Conservation (phyloP, 192 early-diverging fungal genomes). For the Coemansia sp. region DNA sequence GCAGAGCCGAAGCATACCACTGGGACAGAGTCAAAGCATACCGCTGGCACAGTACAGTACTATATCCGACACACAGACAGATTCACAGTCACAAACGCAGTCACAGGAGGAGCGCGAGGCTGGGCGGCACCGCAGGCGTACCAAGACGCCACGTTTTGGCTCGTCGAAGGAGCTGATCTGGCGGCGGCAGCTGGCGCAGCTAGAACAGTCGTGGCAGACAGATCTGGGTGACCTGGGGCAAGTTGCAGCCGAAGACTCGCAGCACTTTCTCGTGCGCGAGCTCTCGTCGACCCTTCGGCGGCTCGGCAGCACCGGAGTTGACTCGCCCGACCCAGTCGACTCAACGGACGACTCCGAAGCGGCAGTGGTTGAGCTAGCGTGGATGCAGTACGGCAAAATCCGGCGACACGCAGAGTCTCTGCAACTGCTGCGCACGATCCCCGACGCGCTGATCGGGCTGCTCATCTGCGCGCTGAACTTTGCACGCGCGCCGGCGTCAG, state of each 20-base stretch:
- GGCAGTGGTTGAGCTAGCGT: slow-evolving; percentile 16
- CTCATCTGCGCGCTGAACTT: slow-evolving; percentile 37
- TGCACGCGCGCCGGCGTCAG: slow-evolving; percentile 11
- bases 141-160: too few relatives aligned
- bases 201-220: slow-evolving; percentile 10
- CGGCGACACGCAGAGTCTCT: slow-evolving; percentile 9
- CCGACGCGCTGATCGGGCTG: slow-evolving; percentile 10
- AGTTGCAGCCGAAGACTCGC: not conserved
- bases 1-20: too few relatives aligned
- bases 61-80: too few relatives aligned
- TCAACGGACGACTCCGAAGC: not conserved
- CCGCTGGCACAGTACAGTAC: too few relatives aligned
- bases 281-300: slow-evolving; percentile 17
- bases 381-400: slow-evolving; percentile 38
- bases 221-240: slow-evolving; percentile 2
- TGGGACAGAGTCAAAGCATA: too few relatives aligned
- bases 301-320: slow-evolving; percentile 7
- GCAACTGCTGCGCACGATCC: slow-evolving; percentile 20
- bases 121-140: too few relatives aligned
- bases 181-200: slow-evolving; percentile 4
- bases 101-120: too few relatives aligned
- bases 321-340: not conserved
- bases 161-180: slow-evolving; percentile 11
- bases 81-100: too few relatives aligned
- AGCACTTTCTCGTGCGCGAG: slow-evolving; percentile 37